Base-by-base conservation (phyloP, 2,329 filamentous ascomycete genomes). In the Coleophoma crateriformis region DNA sequence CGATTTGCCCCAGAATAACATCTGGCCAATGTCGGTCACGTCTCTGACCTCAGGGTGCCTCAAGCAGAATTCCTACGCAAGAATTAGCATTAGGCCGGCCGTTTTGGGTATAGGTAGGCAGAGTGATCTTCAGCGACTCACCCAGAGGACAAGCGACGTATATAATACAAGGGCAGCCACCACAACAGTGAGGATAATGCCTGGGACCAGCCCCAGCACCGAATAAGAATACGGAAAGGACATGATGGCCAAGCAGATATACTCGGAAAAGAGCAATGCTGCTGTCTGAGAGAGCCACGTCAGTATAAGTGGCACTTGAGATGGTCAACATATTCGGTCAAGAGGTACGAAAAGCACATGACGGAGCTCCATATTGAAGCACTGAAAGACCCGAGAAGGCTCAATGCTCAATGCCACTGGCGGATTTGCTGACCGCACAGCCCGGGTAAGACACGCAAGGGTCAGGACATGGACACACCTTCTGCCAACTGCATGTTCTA, bases 181-280 rank as follows among this genome's bases (percentile, higher is more conserved):
- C 32, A 92, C 79, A 2, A 87, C 75, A 0, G 91, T 96, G 64
- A 95, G 65, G 54, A 96, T 92, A 8, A 96, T 68, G 20, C 88
- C 90, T 0, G 91, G 90, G 1, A 96, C 88, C 14, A 96, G 77
- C 7, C 91, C 91, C 7, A 96, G 79, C 27, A 92, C 73, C 40
- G 89, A 88, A 68, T 96, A 96, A 0, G 90, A 95, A 78, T 88
- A 95, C 0, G 91, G 91, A 59, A 96, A 96, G 46, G 88, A 95
- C 90, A 96, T 96, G 64, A 96, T 96, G 51, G 81, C 75, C 69
- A 96, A 72, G 66, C 90, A 95, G 52, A 96, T 96, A 67, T 96
- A 96, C 73, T 96, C 91, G 46, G 89, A 94, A 70, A 96, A 96
- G 46, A 96, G 81, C 58, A 96, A 68, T 1, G 86, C 90, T 0